Evolutionary conservation across 495 filamentous ascomycete species (phyloP).

Genomic region (Amphirosellinia nigrospora): DNA sequence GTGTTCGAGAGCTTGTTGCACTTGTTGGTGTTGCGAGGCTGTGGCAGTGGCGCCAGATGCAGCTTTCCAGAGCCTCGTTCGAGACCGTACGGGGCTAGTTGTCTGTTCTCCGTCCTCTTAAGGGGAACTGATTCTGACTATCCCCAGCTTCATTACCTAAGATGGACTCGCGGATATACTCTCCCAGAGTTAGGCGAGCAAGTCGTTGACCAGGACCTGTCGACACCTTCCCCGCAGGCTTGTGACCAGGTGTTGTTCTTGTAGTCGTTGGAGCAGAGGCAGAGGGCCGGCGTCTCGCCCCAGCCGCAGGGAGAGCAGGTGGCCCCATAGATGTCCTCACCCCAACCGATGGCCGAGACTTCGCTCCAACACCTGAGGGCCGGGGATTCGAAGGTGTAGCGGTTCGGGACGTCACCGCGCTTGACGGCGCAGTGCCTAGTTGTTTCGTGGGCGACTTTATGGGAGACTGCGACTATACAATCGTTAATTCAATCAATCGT

Average conservation of each 20-base stretch:
- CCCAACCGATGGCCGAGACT: conserved; percentile 58
- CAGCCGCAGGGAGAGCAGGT: conserved; percentile 50
- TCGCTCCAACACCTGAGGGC: conserved; percentile 50
- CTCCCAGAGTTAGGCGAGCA: conserved; percentile 43
- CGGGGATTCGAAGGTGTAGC: conserved; percentile 61
- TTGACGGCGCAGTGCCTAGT: conserved; percentile 60
- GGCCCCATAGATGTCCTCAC: conserved; percentile 71
- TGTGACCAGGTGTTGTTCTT: conserved; percentile 36
- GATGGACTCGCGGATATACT: conserved; percentile 48
- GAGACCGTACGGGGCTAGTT: conserved; percentile 52
- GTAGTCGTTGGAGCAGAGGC: conserved; percentile 40
- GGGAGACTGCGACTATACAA: conserved; percentile 62
- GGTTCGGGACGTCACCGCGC: conserved; percentile 65
- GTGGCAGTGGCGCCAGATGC: conserved; percentile 45
- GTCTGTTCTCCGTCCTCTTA: conserved; percentile 53
- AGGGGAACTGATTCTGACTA: conserved; percentile 43
- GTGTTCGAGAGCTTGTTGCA: conserved; percentile 37
- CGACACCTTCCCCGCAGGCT: conserved; percentile 43
- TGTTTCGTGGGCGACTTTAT: conserved; percentile 84
- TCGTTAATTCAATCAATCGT: conserved; percentile 28
- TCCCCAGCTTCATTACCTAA: conserved; percentile 48
- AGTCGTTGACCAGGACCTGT: conserved; percentile 40
- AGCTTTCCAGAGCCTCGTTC: conserved; percentile 55
- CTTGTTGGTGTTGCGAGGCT: conserved; percentile 34
- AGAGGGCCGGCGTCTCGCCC: conserved; percentile 43